Evolutionary conservation across 768 basidiomycete species (phyloP).

Genomic region (Gloeostereum incarnatum): DNA sequence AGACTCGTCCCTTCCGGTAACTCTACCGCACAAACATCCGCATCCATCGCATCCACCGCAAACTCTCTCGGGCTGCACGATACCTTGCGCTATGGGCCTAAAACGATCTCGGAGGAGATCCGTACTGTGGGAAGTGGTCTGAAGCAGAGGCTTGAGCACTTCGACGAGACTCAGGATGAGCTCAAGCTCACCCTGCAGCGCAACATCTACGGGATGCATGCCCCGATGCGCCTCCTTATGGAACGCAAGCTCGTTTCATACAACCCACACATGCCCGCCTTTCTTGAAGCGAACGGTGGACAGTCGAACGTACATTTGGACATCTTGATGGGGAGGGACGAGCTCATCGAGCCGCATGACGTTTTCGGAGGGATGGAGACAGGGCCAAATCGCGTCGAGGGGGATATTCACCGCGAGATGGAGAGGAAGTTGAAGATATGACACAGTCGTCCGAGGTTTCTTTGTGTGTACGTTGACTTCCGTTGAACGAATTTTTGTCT

Average conservation of each 20-base stretch:
- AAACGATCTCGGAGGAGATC: conserved; percentile 70
- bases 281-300: too few relatives aligned
- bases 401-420: conserved; percentile 59
- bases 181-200: conserved; percentile 79
- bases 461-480: too few relatives aligned
- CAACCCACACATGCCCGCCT: conserved; percentile 58
- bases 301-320: conserved; percentile 83
- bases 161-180: conserved; percentile 85
- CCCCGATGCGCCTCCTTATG: conserved; percentile 88
- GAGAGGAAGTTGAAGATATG: conserved; percentile 48
- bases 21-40: conserved; percentile 47
- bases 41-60: conserved; percentile 57
- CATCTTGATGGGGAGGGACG: conserved; percentile 90
- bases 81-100: conserved; percentile 76
- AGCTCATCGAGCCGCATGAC: conserved; percentile 68
- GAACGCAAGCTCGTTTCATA: conserved; percentile 81
- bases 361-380: conserved; percentile 61
- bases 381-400: conserved; percentile 9
- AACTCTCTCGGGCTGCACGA: conserved; percentile 83
- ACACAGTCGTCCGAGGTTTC: background rate
- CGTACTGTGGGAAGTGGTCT: conserved; percentile 52
- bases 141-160: conserved; percentile 69
- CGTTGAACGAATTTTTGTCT: too few relatives aligned
- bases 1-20: too few relatives aligned
- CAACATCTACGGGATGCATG: conserved; percentile 77